phyloP scores from a whole-genome alignment of 768 basidiomycete species.

The Phallus indusiatus region DNA sequence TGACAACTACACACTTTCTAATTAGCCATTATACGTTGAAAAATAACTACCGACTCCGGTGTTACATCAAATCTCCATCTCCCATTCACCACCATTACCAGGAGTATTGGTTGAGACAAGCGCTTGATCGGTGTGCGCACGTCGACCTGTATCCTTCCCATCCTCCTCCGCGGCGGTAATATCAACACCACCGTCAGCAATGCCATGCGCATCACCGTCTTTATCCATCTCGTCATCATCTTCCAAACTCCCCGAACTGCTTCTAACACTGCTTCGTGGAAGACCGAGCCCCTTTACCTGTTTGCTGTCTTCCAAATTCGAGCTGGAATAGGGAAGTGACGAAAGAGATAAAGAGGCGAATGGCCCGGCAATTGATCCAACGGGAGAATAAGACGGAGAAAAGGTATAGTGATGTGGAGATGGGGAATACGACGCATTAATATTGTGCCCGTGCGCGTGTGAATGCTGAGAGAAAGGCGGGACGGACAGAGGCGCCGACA shows the following conservation, averaged over 20 bases:
- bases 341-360: neutral
- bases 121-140: too few species aligned
- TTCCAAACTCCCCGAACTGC: neutral
- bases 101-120: too few species aligned
- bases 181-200: neutral
- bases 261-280: neutral
- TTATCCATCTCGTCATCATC: neutral
- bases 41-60: neutral
- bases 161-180: neutral
- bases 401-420: neutral
- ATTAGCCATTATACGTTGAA: neutral
- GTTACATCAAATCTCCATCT: neutral
- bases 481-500: neutral
- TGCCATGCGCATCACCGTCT: too few species aligned
- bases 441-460: neutral
- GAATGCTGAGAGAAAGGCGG: neutral
- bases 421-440: neutral
- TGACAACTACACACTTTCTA: too few species aligned
- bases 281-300: neutral
- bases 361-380: neutral
- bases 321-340: neutral
- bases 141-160: too few species aligned
- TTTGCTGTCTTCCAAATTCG: neutral
- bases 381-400: neutral
- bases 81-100: neutral